A percentile compares a stretch with the other conserved stretches of the same genome.
These are phyloP conservation scores for Elongisporangium undulatum DNA, from an alignment of 352 stramenopile species.

Conservation along the genomic window DNA sequence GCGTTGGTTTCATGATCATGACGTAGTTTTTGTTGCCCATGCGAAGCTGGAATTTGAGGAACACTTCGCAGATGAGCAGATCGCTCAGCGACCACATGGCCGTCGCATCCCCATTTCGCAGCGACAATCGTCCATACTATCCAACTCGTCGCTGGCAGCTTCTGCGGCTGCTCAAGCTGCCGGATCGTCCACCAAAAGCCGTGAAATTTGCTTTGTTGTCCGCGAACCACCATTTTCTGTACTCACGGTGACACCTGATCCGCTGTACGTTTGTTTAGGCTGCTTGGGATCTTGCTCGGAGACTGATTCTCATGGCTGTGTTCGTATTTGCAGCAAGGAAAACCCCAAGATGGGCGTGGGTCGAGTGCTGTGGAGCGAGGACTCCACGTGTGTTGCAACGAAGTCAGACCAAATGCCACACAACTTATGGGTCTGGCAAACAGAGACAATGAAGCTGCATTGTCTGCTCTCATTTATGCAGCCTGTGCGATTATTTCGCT, in stretches of 20 bases:
- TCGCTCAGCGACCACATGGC: constrained; percentile 54
- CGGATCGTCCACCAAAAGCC: constrained; percentile 29
- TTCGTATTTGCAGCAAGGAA: constrained; percentile 38
- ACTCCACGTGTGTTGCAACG: constrained; percentile 66
- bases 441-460: constrained; percentile 64
- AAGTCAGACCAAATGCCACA: constrained; percentile 83
- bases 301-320: background rate
- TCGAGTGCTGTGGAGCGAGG: constrained; percentile 55
- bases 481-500: constrained; percentile 53
- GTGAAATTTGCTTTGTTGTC: constrained; percentile 67
- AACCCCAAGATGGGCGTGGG: constrained; percentile 72
- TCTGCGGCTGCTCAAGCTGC: constrained; percentile 52
- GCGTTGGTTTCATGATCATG: too few species aligned
- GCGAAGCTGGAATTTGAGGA: constrained; percentile 69
- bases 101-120: constrained; percentile 46
- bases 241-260: constrained; percentile 50
- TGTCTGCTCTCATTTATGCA: constrained; percentile 62
- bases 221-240: constrained; percentile 73
- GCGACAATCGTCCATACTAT: constrained; percentile 28
- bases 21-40: background rate
- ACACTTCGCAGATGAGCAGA: constrained; percentile 38
- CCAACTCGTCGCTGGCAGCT: constrained; percentile 56
- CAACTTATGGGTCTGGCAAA: constrained; percentile 84
- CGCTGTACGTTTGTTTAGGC: constrained; percentile 48
- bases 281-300: background rate